phyloP scores from a whole-genome alignment of 306 rosid species.

The Begonia fuchsioides region DNA sequence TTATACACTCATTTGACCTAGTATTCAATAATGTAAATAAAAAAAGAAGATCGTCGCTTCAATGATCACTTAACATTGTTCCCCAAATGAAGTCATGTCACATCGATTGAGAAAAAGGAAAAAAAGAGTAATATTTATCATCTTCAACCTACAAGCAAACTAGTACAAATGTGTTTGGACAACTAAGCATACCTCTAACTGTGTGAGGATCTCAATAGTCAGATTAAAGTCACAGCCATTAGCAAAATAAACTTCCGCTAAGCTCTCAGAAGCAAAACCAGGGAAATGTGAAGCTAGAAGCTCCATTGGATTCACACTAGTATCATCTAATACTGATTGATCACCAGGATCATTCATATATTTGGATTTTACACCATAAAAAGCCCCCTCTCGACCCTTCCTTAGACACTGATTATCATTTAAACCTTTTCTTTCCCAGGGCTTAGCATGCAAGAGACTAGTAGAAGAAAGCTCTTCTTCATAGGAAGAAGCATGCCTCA shows the following conservation, averaged over 20 bases:
- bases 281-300: constrained; percentile 80
- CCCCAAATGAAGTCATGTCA: no score
- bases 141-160: no score
- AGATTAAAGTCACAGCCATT: constrained; percentile 62
- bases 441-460: constrained; percentile 37
- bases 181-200: constrained; percentile 65
- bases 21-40: no score
- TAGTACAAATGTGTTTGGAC: not conserved
- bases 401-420: constrained; percentile 30
- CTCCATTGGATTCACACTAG: constrained; percentile 58
- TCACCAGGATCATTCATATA: constrained; percentile 48
- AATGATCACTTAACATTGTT: no score
- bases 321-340: constrained; percentile 40
- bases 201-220: constrained; percentile 86
- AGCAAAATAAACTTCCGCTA: constrained; percentile 79
- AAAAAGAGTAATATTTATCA: no score
- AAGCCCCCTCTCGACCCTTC: constrained; percentile 41
- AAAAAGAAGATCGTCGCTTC: no score
- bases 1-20: no score
- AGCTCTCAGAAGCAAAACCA: constrained; percentile 87
- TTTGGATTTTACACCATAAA: constrained; percentile 42
- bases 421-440: constrained; percentile 62
- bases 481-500: constrained; percentile 44
- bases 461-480: constrained; percentile 54
- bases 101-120: no score